These are phyloP conservation scores for Endocladia muricata DNA, from an alignment of 31 red algal species.

Conservation along the genomic window DNA sequence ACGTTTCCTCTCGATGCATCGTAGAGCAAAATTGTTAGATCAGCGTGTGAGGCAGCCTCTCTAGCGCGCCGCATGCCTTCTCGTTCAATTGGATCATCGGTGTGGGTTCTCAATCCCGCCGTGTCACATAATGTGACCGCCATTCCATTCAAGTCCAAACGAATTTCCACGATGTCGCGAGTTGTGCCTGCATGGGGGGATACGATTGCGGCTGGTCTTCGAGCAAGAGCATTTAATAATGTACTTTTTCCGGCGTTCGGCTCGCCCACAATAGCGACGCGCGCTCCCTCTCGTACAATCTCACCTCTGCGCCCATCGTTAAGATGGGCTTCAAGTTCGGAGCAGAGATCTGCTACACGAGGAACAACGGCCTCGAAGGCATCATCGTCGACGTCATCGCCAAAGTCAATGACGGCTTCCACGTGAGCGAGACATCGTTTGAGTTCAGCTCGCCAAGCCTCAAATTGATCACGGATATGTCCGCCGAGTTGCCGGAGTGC, in stretches of 20 bases:
- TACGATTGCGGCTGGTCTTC: constrained; percentile 87
- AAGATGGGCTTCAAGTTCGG: constrained; percentile 33
- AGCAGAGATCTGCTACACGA: constrained; percentile 27
- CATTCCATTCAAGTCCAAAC: constrained; percentile 70
- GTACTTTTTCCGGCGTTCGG: constrained; percentile 93
- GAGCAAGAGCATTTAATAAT: constrained; percentile 83
- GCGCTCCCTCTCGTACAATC: constrained; percentile 69
- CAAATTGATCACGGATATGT: constrained; percentile 36
- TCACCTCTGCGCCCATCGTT: constrained; percentile 65
- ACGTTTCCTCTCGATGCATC: constrained; percentile 51
- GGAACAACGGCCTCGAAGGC: constrained; percentile 56
- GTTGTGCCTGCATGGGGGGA: constrained; percentile 88
- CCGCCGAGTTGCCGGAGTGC: constrained; percentile 75
- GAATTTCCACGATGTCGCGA: constrained; percentile 87
- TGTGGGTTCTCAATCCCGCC: constrained; percentile 74
- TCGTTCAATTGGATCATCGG: constrained; percentile 59
- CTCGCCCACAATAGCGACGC: constrained; percentile 74
- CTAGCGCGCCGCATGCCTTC: constrained; percentile 86
- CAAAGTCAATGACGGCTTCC: constrained; percentile 96
- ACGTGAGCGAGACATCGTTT: constrained; percentile 65
- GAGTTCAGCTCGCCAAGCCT: constrained; percentile 69
- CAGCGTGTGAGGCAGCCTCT: constrained; percentile 38
- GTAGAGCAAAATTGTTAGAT: constrained; percentile 70
- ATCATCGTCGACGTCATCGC: constrained; percentile 74
- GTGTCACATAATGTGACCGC: constrained; percentile 75